Conservation (phyloP, 495 filamentous ascomycete genomes). For the Trypethelium eluteriae region DNA sequence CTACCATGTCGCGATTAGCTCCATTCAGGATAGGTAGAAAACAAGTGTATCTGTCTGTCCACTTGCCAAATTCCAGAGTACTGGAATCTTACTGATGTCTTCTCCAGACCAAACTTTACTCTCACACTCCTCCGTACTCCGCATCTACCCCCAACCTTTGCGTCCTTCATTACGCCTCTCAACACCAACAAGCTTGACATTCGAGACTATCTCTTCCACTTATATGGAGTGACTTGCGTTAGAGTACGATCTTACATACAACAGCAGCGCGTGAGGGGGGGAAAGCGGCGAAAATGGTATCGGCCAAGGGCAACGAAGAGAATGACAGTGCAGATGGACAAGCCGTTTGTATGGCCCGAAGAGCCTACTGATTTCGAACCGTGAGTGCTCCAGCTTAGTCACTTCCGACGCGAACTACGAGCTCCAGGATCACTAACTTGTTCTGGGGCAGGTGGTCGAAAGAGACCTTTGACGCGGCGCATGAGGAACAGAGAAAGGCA, state of each 20-base stretch:
- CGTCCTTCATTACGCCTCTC: slow-evolving; percentile 77
- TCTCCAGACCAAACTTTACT: slow-evolving; percentile 63
- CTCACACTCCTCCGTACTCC: slow-evolving; percentile 67
- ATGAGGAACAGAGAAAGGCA: slow-evolving; percentile 32
- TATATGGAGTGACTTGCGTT: slow-evolving; percentile 56
- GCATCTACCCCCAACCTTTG: slow-evolving; percentile 65
- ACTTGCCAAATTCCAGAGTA: neutral
- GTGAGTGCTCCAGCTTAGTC: slow-evolving; percentile 38
- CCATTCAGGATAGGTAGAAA: slow-evolving; percentile 32
- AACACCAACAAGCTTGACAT: slow-evolving; percentile 85
- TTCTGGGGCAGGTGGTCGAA: slow-evolving; percentile 45
- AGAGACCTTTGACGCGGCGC: slow-evolving; percentile 37
- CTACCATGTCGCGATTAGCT: slow-evolving; percentile 8
- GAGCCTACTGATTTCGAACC: slow-evolving; percentile 47
- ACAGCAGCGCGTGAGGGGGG: slow-evolving; percentile 51
- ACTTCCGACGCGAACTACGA: neutral
- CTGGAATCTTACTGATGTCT: slow-evolving; percentile 2
- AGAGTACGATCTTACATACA: slow-evolving; percentile 74
- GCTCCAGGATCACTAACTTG: slow-evolving; percentile 1
- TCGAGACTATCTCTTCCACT: slow-evolving; percentile 73
- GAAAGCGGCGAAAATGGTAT: slow-evolving; percentile 40
- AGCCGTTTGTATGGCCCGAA: slow-evolving; percentile 79
- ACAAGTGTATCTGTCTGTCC: slow-evolving; percentile 34
- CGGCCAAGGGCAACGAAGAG: slow-evolving; percentile 67
- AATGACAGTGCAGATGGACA: slow-evolving; percentile 80